phyloP scores from a whole-genome alignment of 2,329 filamentous ascomycete species.

The Claviceps africana region DNA sequence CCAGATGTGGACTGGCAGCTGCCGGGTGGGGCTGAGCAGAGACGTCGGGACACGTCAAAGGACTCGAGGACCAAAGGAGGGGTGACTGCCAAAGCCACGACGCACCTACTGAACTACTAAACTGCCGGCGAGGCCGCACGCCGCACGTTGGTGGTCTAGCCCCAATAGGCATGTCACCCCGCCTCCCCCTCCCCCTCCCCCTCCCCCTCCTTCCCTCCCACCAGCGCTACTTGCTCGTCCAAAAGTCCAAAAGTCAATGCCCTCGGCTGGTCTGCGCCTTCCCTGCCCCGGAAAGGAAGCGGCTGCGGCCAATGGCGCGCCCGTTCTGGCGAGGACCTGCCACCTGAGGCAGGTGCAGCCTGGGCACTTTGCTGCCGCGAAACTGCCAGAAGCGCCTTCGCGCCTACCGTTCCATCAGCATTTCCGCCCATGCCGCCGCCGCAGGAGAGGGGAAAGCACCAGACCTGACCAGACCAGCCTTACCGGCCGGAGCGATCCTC shows the following conservation, averaged over 20 bases:
- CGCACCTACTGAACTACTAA: not conserved
- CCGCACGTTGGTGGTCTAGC: not conserved
- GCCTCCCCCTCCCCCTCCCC: too few relatives aligned
- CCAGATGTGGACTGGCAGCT: too few relatives aligned
- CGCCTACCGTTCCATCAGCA: not conserved
- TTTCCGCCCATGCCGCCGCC: not conserved
- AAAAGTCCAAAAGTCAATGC: not conserved
- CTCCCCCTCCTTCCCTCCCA: too few relatives aligned
- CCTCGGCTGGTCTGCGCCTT: not conserved
- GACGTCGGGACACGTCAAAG: too few relatives aligned
- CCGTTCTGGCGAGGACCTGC: not conserved
- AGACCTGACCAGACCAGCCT: not conserved
- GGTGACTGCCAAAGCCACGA: not conserved
- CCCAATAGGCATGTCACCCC: not conserved
- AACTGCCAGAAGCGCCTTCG: not conserved
- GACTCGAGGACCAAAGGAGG: too few relatives aligned
- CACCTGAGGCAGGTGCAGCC: not conserved
- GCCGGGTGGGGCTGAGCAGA: too few relatives aligned
- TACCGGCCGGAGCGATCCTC: not conserved
- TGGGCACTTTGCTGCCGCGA: constrained; percentile 2
- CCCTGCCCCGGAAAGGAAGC: not conserved
- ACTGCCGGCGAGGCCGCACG: not conserved
- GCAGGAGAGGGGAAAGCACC: not conserved
- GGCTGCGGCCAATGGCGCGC: not conserved
- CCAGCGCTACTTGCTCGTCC: too few relatives aligned